Evolutionary conservation across 345 rosid species (phyloP), one percentile per base, ranked within the genome.

Genomic region (Acer yangbiense): DNA sequence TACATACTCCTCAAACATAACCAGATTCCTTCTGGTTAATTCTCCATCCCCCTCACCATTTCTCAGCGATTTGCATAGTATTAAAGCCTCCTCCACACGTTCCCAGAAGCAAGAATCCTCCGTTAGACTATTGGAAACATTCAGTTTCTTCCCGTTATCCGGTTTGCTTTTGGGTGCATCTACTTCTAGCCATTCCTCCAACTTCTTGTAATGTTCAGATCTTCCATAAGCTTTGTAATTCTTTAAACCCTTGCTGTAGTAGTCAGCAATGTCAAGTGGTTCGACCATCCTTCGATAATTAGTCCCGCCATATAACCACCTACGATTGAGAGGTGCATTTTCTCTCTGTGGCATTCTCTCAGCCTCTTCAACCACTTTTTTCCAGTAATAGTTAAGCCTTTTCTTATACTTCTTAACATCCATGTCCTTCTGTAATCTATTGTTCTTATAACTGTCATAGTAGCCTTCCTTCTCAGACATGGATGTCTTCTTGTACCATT

Each of bases 21-120:
- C 10, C 27, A 90, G 83, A 12, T 68, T 41, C 50, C n/a, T 32
- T 2, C 29, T 65, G 52, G 60, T 41, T 13, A 2, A 66, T 39
- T 66, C 72, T 62, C 44, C 3, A 32, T 32, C 77, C 68, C 69
- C 82, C 10, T 4, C 82, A 48, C 32, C 72, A 50, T 48, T 54
- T 9, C 41, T 76, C 63, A 82, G 57, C 60, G 11, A 8, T 11
- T 81, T 65, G 74, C 87, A 78, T 0, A 68, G 72, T 9, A 81
- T 72, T 50, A 88, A 9, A 13, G 94, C 90, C 76, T 93, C 96
- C 81, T 94, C 97, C 12, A 94, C 98, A 5, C 82, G 73, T 20
- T 90, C 89, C 98, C 98, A 94, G 21, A 94, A 94, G 71, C 94
- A 91, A 23, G 98, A 93, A 86, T 93, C 97, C 54, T 85, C 74